These are phyloP conservation scores for Pulveroboletus sp. DNA, from an alignment of 768 basidiomycete species.

Conservation along the genomic window DNA sequence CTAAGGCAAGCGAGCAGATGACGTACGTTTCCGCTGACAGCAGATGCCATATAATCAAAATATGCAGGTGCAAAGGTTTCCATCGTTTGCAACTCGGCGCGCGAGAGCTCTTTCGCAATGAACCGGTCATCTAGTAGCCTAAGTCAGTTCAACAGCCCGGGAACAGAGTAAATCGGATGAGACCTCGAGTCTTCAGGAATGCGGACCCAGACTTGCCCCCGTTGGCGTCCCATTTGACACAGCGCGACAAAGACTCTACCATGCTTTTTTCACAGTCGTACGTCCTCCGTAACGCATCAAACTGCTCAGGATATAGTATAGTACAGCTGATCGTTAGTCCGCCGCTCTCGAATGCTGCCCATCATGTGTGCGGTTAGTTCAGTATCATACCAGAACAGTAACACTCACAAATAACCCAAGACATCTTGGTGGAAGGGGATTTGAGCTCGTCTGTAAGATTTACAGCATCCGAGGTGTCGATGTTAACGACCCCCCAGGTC, in stretches of 20 bases:
- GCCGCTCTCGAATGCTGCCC: constrained; percentile 85
- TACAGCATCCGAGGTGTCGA: constrained; percentile 61
- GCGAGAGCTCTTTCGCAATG: constrained; percentile 95
- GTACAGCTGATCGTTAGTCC: constrained; percentile 90
- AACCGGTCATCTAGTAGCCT: constrained; percentile 82
- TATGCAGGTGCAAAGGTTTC: constrained; percentile 97
- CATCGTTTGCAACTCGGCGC: constrained; percentile 89
- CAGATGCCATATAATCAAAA: constrained; percentile 98
- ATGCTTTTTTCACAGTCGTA: constrained; percentile 95
- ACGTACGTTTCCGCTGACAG: constrained; percentile 78
- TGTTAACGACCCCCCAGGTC: constrained; percentile 90
- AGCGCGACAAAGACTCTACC: constrained; percentile 89
- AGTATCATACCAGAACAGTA: not conserved
- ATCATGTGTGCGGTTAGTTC: constrained; percentile 5
- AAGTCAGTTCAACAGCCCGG: not conserved
- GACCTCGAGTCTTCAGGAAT: constrained; percentile 93
- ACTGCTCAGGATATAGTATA: constrained; percentile 94
- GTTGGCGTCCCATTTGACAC: constrained; percentile 92
- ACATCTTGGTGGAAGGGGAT: constrained; percentile 73
- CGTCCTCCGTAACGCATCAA: constrained; percentile 87
- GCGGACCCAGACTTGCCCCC: constrained; percentile 98
- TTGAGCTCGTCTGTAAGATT: constrained; percentile 78
- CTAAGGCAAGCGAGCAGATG: not conserved
- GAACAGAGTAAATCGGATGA: constrained; percentile 10
- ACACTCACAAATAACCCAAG: constrained; percentile 76